These are phyloP conservation scores for Pleurotus citrinopileatus DNA, from an alignment of 768 basidiomycete species.

Conservation along the genomic window DNA sequence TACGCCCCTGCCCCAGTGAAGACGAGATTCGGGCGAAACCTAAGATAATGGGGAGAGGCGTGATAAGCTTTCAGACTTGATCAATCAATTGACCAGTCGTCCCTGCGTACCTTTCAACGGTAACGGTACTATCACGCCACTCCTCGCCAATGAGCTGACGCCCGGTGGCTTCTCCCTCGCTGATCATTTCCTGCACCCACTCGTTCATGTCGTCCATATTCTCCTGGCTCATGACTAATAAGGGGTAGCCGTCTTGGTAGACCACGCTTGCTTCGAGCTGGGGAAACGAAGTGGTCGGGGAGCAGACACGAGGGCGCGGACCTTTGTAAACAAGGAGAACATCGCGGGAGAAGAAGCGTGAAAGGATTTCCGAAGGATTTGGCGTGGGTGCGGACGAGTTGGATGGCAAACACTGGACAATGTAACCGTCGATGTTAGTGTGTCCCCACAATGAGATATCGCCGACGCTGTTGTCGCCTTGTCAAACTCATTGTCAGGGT, in stretches of 20 bases:
- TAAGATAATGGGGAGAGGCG: conserved; percentile 22
- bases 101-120: conserved; percentile 51
- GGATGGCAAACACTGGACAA: conserved; percentile 37
- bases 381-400: conserved; percentile 19
- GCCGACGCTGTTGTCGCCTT: conserved; percentile 40
- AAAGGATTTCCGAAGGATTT: conserved; percentile 54
- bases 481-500: background rate
- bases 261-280: conserved; percentile 50
- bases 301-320: conserved; percentile 45
- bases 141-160: conserved; percentile 44
- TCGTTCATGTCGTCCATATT: conserved; percentile 51
- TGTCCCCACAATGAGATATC: conserved; percentile 49
- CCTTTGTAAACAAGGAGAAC: conserved; percentile 73
- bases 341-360: conserved; percentile 55
- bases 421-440: conserved; percentile 59
- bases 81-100: conserved; percentile 15
- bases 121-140: conserved; percentile 50
- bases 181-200: conserved; percentile 26
- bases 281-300: conserved; percentile 54
- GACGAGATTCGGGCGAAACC: conserved; percentile 79
- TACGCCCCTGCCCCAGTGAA: conserved; percentile 66
- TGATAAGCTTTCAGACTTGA: background rate
- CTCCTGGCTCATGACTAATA: conserved; percentile 67
- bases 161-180: conserved; percentile 25
- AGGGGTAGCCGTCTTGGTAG: conserved; percentile 72